Base-by-base conservation (phyloP, 495 filamentous ascomycete species). In the Aspergillus saccharolyticus region DNA sequence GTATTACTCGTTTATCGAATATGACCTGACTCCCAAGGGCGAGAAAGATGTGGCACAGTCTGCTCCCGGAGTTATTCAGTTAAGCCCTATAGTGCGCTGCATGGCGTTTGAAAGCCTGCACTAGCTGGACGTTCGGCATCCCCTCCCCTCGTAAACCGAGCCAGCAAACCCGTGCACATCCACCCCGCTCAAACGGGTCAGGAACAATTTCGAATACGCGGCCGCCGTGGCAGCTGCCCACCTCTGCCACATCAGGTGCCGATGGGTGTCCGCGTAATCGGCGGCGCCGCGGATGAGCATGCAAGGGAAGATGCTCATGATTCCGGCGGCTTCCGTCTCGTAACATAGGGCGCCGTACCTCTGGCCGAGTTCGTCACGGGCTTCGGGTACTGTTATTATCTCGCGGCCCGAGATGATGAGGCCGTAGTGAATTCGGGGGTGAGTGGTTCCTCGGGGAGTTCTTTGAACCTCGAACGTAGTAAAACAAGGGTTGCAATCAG, bases 241-340 rank as follows among this genome's bases (percentile, higher is more conserved):
- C 20, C 14, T 42, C 33, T 69, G 66, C 66, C 64, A 69, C 4
- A 33, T 22, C 18, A 65, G 54, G 24, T 61, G 63, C 49, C 66
- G 67, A 33, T 67, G 64, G 0, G 58, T 59, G 46, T 69, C 66
- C 4, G 58, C 53, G 52, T 67, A 69, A 30, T 69, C 63, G 50
- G 60, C 65, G n/a, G 67, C 57, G 15, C 66, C 66, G 25, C 62
- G 54, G 19, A 69, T 64, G n/a, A 63, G 57, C 3, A 65, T 43
- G 49, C 62, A 67, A 18, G 55, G 60, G 2, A 59, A 45, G 3
- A n/a, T 12, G 17, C 48, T 19, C 51, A 59, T 49, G 3, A 59
- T 43, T 1, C 57, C 52, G 9, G 53, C 46, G 0, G 44, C 57
- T 30, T 60, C 57, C 57, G 54, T 60, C 17, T 60, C 57, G 30